Evolutionary conservation across 345 rosid genomes (phyloP).

Genomic region (Lagerstroemia speciosa): DNA sequence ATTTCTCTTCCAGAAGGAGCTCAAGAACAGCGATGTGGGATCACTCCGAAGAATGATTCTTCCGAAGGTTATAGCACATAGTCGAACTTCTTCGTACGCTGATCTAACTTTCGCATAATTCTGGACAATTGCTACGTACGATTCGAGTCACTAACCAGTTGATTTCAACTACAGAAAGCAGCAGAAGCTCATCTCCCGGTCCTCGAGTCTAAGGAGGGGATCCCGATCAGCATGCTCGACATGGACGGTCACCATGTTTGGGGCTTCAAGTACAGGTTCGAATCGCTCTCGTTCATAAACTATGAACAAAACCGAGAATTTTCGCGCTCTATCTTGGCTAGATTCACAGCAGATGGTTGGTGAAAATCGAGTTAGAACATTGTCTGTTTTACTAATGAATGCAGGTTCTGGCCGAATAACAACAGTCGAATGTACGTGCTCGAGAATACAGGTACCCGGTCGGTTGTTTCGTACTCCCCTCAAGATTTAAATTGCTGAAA

Average conservation of each 20-base stretch:
- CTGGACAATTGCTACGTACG: too few species aligned
- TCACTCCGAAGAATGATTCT: conserved; percentile 84
- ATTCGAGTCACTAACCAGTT: neutral
- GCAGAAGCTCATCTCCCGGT: conserved; percentile 84
- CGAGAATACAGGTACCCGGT: conserved; percentile 81
- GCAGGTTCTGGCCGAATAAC: conserved; percentile 98
- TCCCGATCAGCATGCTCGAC: conserved; percentile 65
- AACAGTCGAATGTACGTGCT: conserved; percentile 95
- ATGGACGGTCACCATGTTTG: conserved; percentile 68
- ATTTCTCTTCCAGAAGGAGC: conserved; percentile 86
- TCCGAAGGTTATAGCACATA: conserved; percentile 56
- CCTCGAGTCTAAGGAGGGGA: conserved; percentile 86
- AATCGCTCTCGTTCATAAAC: neutral
- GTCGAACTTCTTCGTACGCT: too few species aligned
- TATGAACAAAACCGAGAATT: too few species aligned
- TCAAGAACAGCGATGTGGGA: conserved; percentile 94
- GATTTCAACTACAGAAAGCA: conserved; percentile 48
- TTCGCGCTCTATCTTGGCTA: neutral
- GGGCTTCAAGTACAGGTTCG: conserved; percentile 89
- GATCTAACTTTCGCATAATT: too few species aligned
- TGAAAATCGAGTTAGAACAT: too few species aligned
- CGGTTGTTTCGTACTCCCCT: neutral
- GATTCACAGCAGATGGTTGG: neutral
- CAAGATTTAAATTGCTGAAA: too few species aligned
- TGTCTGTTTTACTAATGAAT: neutral